A percentile compares a stretch with the other conserved stretches of the same genome.
These are phyloP conservation scores for Ophiocordyceps australis DNA, from an alignment of 2,329 filamentous ascomycete genomes.

Conservation along the genomic window DNA sequence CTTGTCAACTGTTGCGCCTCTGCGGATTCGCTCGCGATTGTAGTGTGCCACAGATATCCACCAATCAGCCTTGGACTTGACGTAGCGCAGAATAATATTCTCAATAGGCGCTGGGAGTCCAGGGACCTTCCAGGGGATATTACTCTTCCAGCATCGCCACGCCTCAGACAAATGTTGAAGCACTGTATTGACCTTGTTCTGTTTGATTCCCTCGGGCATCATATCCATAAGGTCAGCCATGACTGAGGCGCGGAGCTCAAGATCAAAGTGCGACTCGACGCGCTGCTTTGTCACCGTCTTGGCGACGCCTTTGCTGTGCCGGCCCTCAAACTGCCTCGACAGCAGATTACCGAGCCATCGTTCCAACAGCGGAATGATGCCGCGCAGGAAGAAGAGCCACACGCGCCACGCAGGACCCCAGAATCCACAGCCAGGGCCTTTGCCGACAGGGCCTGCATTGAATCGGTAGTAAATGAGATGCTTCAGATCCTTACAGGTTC, in stretches of 20 bases:
- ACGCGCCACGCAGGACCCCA: slow-evolving; percentile 98
- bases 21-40: slow-evolving; percentile 89
- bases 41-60: slow-evolving; percentile 99
- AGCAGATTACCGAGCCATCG: slow-evolving; percentile 94
- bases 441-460: slow-evolving; percentile 90
- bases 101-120: slow-evolving; percentile 92
- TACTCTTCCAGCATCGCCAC: slow-evolving; percentile 99
- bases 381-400: slow-evolving; percentile 98
- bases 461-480: slow-evolving; percentile 98
- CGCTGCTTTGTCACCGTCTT: slow-evolving; percentile 99
- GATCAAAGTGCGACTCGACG: slow-evolving; percentile 95
- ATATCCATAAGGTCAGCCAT: slow-evolving; percentile 99
- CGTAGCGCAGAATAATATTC: slow-evolving; percentile 95
- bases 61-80: slow-evolving; percentile 99
- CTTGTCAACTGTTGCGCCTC: slow-evolving; percentile 95
- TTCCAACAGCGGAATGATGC: slow-evolving; percentile 91
- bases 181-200: slow-evolving; percentile 97
- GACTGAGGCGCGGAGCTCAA: slow-evolving; percentile 91
- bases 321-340: slow-evolving; percentile 93
- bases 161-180: slow-evolving; percentile 94
- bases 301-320: slow-evolving; percentile 95
- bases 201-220: slow-evolving; percentile 99
- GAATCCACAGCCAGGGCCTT: slow-evolving; percentile 94
- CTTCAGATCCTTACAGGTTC: slow-evolving; percentile 96
- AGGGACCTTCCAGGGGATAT: slow-evolving; percentile 98